phyloP scores from a whole-genome alignment of 139 green algal genomes.

The Micractinium conductrix region DNA sequence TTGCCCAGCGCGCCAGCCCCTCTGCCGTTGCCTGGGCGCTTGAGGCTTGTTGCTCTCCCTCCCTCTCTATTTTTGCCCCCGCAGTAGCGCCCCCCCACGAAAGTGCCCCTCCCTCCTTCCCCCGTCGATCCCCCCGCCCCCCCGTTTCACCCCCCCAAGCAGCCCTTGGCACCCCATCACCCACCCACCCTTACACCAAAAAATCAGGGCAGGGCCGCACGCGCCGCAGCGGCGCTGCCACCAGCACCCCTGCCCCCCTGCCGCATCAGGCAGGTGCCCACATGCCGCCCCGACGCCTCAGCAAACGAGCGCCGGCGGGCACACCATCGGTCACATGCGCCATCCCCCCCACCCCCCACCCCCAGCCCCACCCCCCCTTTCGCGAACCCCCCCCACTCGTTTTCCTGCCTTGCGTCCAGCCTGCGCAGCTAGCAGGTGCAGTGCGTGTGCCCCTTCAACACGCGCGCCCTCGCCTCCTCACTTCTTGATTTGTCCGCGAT shows the following conservation, averaged over 20 bases:
- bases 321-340: too few species aligned
- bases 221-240: too few species aligned
- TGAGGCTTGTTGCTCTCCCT: too few species aligned
- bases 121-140: neutral
- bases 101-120: neutral
- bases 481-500: constrained; percentile 3
- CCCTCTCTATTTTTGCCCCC: too few species aligned
- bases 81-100: neutral
- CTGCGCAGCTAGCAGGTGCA: neutral
- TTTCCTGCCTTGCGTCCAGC: neutral
- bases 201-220: too few species aligned
- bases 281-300: neutral
- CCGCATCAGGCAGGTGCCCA: neutral
- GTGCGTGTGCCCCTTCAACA: neutral
- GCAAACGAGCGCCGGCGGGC: neutral
- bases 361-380: neutral
- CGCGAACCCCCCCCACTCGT: neutral
- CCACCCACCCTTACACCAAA: too few species aligned
- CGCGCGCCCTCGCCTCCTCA: neutral
- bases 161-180: neutral
- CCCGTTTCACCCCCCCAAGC: too few species aligned
- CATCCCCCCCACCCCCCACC: too few species aligned
- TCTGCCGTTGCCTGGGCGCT: too few species aligned
- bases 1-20: too few species aligned
- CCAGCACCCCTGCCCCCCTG: neutral